Evolutionary conservation across 2,329 filamentous ascomycete species (phyloP).

Genomic region (Aspergillus sp.): DNA sequence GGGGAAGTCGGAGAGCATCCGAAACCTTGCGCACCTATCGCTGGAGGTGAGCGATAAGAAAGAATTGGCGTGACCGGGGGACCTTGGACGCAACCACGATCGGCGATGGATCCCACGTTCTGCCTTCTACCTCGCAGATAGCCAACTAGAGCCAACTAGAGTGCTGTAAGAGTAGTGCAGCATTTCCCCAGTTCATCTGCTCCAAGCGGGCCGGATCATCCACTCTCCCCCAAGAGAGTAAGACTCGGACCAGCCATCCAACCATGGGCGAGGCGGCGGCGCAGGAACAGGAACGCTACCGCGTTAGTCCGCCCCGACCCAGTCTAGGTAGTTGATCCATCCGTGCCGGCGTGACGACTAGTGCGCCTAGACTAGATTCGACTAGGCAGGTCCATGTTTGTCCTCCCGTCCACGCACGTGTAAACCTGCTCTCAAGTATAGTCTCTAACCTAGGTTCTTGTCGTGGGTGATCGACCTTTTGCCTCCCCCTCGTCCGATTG

Average conservation of each 20-base stretch:
- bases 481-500: not conserved
- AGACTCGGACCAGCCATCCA: conserved; percentile 12
- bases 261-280: too few species aligned
- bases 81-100: conserved; percentile 15
- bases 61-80: conserved; percentile 7
- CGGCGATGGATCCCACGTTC: conserved; percentile 13
- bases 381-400: too few species aligned
- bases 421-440: not conserved
- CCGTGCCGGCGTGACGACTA: not conserved
- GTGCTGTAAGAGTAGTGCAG: not conserved
- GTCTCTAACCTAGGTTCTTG: not conserved
- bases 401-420: not conserved
- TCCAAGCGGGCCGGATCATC: not conserved
- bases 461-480: not conserved
- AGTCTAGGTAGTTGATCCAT: not conserved
- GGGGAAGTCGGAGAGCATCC: not conserved
- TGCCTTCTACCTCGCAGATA: not conserved
- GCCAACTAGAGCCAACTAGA: not conserved
- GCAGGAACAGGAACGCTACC: not conserved
- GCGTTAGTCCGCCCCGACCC: not conserved
- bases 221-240: too few species aligned
- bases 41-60: conserved; percentile 1
- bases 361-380: too few species aligned
- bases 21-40: conserved; percentile 1
- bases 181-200: not conserved